A percentile compares a stretch with the other conserved stretches of the same genome.
Conservation (phyloP, 179 eudicot species). For the Heliamphora pulchella region DNA sequence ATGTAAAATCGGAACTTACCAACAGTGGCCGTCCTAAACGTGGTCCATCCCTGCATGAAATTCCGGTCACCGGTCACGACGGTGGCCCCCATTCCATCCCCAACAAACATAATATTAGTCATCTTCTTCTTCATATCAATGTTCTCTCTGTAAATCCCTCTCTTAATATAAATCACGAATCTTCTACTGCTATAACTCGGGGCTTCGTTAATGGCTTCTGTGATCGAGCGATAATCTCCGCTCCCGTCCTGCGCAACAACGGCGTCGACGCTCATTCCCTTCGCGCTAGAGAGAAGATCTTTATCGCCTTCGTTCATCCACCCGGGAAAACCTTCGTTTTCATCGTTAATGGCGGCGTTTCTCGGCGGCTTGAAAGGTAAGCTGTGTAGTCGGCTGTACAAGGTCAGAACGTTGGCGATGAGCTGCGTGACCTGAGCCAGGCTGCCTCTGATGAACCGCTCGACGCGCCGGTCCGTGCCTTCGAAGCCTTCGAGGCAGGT, state of each 20-base stretch:
- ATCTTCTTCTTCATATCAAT: constrained; percentile 86
- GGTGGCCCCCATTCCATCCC: constrained; percentile 81
- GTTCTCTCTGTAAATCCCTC: constrained; percentile 71
- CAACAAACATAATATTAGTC: constrained; percentile 72
- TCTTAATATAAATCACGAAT: constrained; percentile 67
- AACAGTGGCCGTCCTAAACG: constrained; percentile 79
- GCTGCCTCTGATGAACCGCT: constrained; percentile 58
- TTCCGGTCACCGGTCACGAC: constrained; percentile 56
- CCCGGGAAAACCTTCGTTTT: constrained; percentile 32
- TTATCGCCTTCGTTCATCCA: constrained; percentile 74
- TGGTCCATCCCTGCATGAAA: constrained; percentile 94
- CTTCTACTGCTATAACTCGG: constrained; percentile 62
- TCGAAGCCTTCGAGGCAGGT: constrained; percentile 93
- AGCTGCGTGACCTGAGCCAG: constrained; percentile 75
- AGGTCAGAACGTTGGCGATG: constrained; percentile 60
- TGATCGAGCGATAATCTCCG: constrained; percentile 50
- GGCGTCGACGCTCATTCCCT: constrained; percentile 56
- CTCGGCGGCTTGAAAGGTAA: constrained; percentile 54
- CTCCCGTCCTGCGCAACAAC: constrained; percentile 70
- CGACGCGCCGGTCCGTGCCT: constrained; percentile 56
- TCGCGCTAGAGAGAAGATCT: constrained; percentile 31
- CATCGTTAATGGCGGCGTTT: constrained; percentile 6
- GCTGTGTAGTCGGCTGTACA: constrained; percentile 56
- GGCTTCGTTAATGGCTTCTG: constrained; percentile 52
- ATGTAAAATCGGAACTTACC: constrained; percentile 34